phyloP scores from a whole-genome alignment of 345 rosid species.

The Clarkia xantiana region DNA sequence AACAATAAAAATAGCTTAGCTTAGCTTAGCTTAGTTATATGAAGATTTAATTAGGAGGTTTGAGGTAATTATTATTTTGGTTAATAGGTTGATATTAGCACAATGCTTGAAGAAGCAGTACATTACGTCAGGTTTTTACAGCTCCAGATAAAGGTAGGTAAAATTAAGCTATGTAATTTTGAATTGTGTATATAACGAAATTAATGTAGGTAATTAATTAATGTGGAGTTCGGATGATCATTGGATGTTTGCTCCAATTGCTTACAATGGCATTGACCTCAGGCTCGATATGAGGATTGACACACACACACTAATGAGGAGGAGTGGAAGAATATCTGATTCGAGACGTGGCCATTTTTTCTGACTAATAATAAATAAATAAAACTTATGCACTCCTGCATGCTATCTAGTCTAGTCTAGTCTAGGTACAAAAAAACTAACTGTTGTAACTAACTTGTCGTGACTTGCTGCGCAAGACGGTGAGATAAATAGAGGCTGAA shows the following conservation, averaged over 20 bases:
- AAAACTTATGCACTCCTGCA: too few relatives aligned
- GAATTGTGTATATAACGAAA: background rate
- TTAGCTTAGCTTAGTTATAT: too few relatives aligned
- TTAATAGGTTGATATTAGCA: slow-evolving; percentile 58
- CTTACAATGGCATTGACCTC: slow-evolving; percentile 72
- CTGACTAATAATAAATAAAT: too few relatives aligned
- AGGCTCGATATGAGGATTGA: slow-evolving; percentile 41
- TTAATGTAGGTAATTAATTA: background rate
- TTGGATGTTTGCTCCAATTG: slow-evolving; percentile 90
- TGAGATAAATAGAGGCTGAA: too few relatives aligned
- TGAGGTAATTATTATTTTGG: background rate
- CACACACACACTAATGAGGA: slow-evolving; percentile 5
- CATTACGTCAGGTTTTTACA: slow-evolving; percentile 70
- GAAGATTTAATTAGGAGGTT: too few relatives aligned
- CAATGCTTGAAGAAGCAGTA: slow-evolving; percentile 91
- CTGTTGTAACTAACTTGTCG: too few relatives aligned
- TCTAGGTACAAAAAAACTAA: too few relatives aligned
- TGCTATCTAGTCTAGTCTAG: too few relatives aligned
- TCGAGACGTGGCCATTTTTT: too few relatives aligned
- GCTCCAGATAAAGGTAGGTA: slow-evolving; percentile 68
- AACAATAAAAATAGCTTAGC: background rate
- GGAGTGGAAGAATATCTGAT: too few relatives aligned
- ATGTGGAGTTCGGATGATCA: slow-evolving; percentile 55
- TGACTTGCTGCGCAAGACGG: too few relatives aligned
- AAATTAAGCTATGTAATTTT: background rate